Base-by-base conservation (phyloP, 352 stramenopile genomes). In the Pythium scleroteichum region DNA sequence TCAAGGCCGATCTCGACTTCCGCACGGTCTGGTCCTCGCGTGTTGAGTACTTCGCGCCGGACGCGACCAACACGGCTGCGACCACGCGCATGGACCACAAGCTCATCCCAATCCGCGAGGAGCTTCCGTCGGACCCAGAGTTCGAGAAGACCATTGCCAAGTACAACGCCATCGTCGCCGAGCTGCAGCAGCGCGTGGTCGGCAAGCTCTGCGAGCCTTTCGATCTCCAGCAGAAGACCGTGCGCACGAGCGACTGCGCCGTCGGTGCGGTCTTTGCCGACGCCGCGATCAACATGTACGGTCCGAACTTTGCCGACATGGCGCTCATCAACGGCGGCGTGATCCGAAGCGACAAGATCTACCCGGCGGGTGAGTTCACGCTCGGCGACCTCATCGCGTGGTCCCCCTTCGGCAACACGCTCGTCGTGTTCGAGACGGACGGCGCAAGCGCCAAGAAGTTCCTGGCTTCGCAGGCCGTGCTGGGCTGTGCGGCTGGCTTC, bases 1-100 rank as follows among this genome's bases (percentile, higher is more conserved):
- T 73, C 61, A 73, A 73, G 56, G 47, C 61, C 3, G 66, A 73
- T 48, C 42, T 71, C 14, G 44, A 73, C 53, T 71, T 73, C 35
- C 61, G 66, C 44, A 62, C 57, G 35, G 59, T 73, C 40, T 73
- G 66, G 66, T 33, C 27, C 9, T 71, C 66, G 16, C 47, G 64
- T 32, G 38, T 73, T 42, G 59, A 71, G 50, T 73, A 60, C 39
- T 73, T 59, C 32, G 54, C 52, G 17, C 12, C 35, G 7, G 35
- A 63, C 27, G 40, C 20, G 13, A 44, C 19, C 23, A 60, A 48
- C 9, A 49, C 26, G 20, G 41, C 26, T 9, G 48, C 58, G 14
- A 48, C 49, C 19, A 53, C 42, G 53, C 55, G 33, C 19, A 69
- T 69, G 59, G 61, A 47, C 26, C 65, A 73, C 61, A 55, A 59